phyloP scores from a whole-genome alignment of 164 flowering plant genomes.

The Euptelea pleiosperma region DNA sequence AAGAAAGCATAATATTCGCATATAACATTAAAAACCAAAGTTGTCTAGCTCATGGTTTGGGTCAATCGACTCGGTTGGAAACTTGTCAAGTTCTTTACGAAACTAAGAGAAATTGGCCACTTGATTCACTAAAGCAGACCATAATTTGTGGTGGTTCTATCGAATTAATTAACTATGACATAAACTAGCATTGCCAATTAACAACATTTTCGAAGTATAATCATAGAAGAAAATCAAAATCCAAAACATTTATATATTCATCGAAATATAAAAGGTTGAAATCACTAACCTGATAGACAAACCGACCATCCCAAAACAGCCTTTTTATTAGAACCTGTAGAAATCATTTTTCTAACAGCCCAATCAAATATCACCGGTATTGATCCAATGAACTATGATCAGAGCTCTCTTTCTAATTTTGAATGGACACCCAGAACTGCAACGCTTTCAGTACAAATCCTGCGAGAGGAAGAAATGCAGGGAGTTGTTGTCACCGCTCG shows the following conservation, averaged over 20 bases:
- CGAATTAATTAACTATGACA: not conserved
- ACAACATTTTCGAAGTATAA: no score
- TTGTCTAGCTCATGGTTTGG: no score
- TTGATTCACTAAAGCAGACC: not conserved
- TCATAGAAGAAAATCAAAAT: no score
- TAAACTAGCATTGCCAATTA: not conserved
- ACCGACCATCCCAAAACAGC: not conserved
- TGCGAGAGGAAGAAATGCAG: not conserved
- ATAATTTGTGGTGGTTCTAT: not conserved
- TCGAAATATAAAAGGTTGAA: no score
- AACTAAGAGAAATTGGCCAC: no score
- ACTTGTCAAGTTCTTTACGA: no score
- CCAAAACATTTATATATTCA: no score
- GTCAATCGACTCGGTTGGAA: no score
- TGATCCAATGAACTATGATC: not conserved
- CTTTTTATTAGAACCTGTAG: not conserved
- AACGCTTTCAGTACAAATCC: not conserved
- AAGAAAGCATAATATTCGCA: no score
- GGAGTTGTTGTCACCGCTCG: not conserved
- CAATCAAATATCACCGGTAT: not conserved
- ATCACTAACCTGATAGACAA: not conserved
- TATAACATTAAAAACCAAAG: no score
- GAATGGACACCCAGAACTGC: not conserved
- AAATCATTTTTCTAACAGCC: not conserved
- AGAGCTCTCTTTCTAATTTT: no score